Conservation (phyloP, 495 filamentous ascomycete species). For the Pyronema omphalodes region DNA sequence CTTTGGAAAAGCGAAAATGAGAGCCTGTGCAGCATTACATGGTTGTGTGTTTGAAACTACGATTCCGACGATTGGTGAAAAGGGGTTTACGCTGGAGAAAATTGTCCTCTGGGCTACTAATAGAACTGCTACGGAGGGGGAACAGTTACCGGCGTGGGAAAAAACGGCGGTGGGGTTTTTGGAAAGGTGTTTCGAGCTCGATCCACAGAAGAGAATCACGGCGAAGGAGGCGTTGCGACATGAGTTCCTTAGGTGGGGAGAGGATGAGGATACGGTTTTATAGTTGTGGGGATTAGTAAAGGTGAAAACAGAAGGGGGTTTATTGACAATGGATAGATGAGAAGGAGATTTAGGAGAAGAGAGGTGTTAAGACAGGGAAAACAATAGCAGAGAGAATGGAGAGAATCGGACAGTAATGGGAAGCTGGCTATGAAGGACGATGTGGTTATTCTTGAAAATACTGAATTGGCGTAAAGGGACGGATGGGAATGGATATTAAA, state of each 20-base stretch:
- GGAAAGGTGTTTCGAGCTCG: conserved; percentile 48
- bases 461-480: too few species aligned
- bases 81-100: conserved; percentile 73
- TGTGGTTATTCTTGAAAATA: too few species aligned
- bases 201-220: conserved; percentile 51
- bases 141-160: conserved; percentile 38
- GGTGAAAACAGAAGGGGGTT: too few species aligned
- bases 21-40: conserved; percentile 58
- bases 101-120: conserved; percentile 83
- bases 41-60: conserved; percentile 71
- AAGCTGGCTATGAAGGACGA: too few species aligned
- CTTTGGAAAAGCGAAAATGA: conserved; percentile 75
- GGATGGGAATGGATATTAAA: too few species aligned
- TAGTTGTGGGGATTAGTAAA: too few species aligned
- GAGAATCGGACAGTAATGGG: too few species aligned
- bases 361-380: too few species aligned
- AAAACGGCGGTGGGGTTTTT: conserved; percentile 48
- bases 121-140: conserved; percentile 29
- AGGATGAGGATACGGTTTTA: neutral
- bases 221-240: conserved; percentile 53
- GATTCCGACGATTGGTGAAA: conserved; percentile 71
- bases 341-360: too few species aligned
- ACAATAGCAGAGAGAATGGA: too few species aligned
- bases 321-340: too few species aligned
- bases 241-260: conserved; percentile 42